A percentile compares a stretch with the other conserved stretches of the same genome.
Evolutionary conservation across 2,329 filamentous ascomycete genomes (phyloP).

Genomic region (Phyllosticta citriasiana): DNA sequence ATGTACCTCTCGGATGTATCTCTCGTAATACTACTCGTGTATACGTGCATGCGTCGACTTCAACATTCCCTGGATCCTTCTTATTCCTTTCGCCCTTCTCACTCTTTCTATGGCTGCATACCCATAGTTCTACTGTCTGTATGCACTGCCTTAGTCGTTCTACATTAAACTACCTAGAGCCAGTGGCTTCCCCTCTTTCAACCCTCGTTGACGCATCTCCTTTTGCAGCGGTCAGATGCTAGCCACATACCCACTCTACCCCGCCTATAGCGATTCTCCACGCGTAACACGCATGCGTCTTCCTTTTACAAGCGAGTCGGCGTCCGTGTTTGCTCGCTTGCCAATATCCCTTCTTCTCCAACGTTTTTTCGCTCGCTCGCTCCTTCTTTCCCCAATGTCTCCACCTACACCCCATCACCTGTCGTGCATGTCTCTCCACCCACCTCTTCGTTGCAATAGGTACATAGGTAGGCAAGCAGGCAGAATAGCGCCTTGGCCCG

Average conservation of each 20-base stretch:
- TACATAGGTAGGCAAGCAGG: neutral
- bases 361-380: neutral
- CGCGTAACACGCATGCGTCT: neutral
- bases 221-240: neutral
- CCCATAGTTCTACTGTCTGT: no score
- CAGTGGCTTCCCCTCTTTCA: no score
- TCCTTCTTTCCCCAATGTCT: neutral
- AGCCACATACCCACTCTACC: neutral
- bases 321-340: neutral
- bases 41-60: no score
- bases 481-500: neutral
- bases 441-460: neutral
- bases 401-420: neutral
- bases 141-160: no score
- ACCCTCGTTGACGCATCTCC: no score
- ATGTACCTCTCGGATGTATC: no score
- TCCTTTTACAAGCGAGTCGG: neutral
- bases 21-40: no score
- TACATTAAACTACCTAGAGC: no score
- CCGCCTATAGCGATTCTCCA: neutral
- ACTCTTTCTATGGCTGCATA: no score
- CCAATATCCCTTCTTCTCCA: neutral
- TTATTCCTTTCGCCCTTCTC: no score
- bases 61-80: no score
- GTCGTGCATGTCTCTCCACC: neutral